phyloP scores from a whole-genome alignment of 2,329 filamentous ascomycete genomes.

The Penicillium frequentans region DNA sequence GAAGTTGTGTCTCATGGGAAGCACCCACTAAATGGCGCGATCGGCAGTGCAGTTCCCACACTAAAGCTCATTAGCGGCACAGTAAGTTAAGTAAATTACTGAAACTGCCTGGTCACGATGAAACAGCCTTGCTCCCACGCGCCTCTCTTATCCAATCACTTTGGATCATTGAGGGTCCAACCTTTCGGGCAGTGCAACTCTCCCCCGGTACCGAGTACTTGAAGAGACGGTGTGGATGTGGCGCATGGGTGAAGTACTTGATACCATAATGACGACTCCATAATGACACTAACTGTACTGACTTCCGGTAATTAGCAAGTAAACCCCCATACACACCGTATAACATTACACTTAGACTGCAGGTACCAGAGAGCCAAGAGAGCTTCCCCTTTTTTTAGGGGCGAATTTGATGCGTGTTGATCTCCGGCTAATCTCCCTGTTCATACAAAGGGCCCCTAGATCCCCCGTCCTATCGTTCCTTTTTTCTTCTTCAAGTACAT shows the following conservation, averaged over 20 bases:
- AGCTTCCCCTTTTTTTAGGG: conserved; percentile 16
- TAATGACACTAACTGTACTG: neutral
- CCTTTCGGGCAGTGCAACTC: conserved; percentile 12
- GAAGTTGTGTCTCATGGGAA: neutral
- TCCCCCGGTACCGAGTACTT: conserved; percentile 4
- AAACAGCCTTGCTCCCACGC: conserved; percentile 8
- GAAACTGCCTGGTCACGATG: conserved; percentile 6
- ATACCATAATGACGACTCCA: neutral
- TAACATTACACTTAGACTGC: neutral
- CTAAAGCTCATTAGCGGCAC: conserved; percentile 13
- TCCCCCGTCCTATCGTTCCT: conserved; percentile 24
- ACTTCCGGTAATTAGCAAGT: neutral
- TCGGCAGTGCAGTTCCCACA: conserved; percentile 8
- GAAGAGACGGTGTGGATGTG: neutral
- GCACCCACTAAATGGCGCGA: neutral
- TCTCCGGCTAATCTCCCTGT: conserved; percentile 39
- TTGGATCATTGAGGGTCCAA: neutral
- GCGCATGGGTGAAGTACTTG: neutral
- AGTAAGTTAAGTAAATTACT: conserved; percentile 14
- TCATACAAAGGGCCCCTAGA: conserved; percentile 37
- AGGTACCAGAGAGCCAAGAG: neutral
- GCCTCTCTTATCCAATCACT: conserved; percentile 16
- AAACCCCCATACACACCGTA: neutral
- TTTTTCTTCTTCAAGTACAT: conserved; percentile 30
- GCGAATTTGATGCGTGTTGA: conserved; percentile 19